Evolutionary conservation across 257 asterid genomes (phyloP).

Genomic region (Mentha longifolia): DNA sequence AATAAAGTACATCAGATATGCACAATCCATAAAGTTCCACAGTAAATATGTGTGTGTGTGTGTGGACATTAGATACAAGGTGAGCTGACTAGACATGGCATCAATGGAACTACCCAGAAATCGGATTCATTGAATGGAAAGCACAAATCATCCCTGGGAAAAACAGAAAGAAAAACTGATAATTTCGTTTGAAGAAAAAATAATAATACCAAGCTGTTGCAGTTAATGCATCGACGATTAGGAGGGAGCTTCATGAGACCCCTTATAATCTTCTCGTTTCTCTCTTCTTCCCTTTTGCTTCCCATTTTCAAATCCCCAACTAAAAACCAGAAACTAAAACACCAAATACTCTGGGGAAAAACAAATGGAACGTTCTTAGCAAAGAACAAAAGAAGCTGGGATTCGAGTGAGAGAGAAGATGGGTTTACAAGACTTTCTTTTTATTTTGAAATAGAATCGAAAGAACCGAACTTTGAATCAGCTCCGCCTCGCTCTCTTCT

Average conservation of each 20-base stretch:
- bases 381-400: neutral
- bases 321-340: slow-evolving; percentile 15
- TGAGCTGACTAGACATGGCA: neutral
- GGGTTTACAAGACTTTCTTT: slow-evolving; percentile 41
- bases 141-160: neutral
- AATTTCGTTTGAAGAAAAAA: neutral
- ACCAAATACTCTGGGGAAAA: neutral
- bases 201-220: slow-evolving; percentile 76
- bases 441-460: slow-evolving; percentile 30
- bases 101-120: neutral
- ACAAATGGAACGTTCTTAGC: neutral
- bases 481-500: slow-evolving; percentile 32
- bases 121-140: neutral
- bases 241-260: slow-evolving; percentile 99
- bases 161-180: neutral
- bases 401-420: slow-evolving; percentile 27
- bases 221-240: slow-evolving; percentile 94
- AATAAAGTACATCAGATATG: neutral
- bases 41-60: neutral
- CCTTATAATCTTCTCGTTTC: slow-evolving; percentile 88
- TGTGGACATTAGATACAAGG: neutral
- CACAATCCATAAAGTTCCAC: neutral
- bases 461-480: slow-evolving; percentile 40
- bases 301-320: slow-evolving; percentile 53
- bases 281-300: slow-evolving; percentile 80